These are phyloP conservation scores for Colletotrichum tanaceti DNA, from an alignment of 2,329 filamentous ascomycete genomes.

Conservation along the genomic window DNA sequence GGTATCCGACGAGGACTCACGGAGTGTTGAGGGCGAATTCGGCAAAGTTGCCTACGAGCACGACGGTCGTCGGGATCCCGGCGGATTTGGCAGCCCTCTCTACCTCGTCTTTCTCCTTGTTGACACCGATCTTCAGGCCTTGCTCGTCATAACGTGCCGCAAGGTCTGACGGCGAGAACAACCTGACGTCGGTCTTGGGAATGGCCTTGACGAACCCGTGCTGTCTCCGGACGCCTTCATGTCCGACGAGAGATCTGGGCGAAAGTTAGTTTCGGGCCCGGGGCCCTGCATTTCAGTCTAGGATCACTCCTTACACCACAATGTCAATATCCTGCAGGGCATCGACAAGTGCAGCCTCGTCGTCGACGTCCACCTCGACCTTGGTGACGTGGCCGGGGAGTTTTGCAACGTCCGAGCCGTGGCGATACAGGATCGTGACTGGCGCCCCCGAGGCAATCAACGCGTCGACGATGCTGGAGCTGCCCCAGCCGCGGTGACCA, in stretches of 20 bases:
- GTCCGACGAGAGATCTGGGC: conserved; percentile 42
- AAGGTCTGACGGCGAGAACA: conserved; percentile 48
- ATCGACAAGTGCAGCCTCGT: conserved; percentile 11
- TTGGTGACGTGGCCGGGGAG: conserved; percentile 32
- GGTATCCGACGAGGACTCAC: not conserved
- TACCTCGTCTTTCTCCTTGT: conserved; percentile 44
- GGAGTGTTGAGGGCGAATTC: conserved; percentile 44
- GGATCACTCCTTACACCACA: conserved; percentile 13
- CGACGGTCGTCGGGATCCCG: conserved; percentile 43
- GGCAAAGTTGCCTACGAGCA: conserved; percentile 45
- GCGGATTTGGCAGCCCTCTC: conserved; percentile 43
- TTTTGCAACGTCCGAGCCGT: conserved; percentile 44
- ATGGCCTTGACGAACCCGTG: conserved; percentile 46
- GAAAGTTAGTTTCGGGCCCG: not conserved
- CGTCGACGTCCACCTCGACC: conserved; percentile 27
- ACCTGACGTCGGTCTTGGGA: conserved; percentile 44
- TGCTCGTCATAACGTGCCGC: conserved; percentile 44
- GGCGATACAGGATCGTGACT: conserved; percentile 44
- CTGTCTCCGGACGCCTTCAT: conserved; percentile 43
- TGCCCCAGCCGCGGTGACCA: conserved; percentile 46
- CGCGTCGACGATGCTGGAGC: conserved; percentile 44
- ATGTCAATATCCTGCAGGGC: conserved; percentile 33
- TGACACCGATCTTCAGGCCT: conserved; percentile 41
- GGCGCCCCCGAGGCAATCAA: conserved; percentile 45
- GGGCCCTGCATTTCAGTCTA: not conserved